These are phyloP conservation scores for Chytriomyces hyalinus DNA, from an alignment of 192 early-diverging fungal genomes.

Conservation along the genomic window DNA sequence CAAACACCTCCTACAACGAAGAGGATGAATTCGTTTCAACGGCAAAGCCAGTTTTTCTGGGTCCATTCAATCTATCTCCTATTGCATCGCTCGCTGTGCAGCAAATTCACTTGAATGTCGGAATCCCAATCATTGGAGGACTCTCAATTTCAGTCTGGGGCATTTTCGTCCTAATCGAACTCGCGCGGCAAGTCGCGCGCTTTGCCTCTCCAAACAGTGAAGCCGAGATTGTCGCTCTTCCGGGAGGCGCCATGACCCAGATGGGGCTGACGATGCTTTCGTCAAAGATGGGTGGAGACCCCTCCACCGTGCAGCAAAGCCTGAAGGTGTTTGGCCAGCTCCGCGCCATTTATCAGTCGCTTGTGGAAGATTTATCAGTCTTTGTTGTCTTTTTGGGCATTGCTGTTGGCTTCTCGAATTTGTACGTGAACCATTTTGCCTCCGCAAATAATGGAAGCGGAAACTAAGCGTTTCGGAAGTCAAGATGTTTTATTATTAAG, in stretches of 20 bases:
- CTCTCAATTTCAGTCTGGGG: slow-evolving; percentile 19
- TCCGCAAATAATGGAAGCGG: too few relatives aligned
- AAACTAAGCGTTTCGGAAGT: too few relatives aligned
- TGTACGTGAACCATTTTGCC: slow-evolving; percentile 1
- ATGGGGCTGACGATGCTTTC: not conserved
- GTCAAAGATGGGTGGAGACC: not conserved
- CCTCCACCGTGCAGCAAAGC: not conserved
- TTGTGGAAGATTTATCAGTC: slow-evolving; percentile 7
- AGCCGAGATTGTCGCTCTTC: not conserved
- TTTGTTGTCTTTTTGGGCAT: slow-evolving; percentile 27
- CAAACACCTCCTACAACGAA: not conserved
- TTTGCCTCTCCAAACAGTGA: not conserved
- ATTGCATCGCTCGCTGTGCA: slow-evolving; percentile 8
- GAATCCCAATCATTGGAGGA: slow-evolving; percentile 2
- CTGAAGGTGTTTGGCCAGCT: not conserved
- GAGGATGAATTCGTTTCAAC: not conserved
- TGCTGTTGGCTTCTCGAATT: not conserved
- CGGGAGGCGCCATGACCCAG: not conserved
- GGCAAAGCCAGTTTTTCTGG: slow-evolving; percentile 12
- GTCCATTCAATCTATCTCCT: slow-evolving; percentile 1
- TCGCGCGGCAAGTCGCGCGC: slow-evolving; percentile 14
- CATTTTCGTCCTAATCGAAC: slow-evolving; percentile 19
- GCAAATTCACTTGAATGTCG: slow-evolving; percentile 11
- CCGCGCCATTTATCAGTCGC: slow-evolving; percentile 13
- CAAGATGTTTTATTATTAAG: too few relatives aligned